Percentiles rank a stretch among this genome's conserved stretches.
phyloP scores from a whole-genome alignment of 1,284 basidiomycete genomes.

The Microbotryum lychnidis-dioicae region DNA sequence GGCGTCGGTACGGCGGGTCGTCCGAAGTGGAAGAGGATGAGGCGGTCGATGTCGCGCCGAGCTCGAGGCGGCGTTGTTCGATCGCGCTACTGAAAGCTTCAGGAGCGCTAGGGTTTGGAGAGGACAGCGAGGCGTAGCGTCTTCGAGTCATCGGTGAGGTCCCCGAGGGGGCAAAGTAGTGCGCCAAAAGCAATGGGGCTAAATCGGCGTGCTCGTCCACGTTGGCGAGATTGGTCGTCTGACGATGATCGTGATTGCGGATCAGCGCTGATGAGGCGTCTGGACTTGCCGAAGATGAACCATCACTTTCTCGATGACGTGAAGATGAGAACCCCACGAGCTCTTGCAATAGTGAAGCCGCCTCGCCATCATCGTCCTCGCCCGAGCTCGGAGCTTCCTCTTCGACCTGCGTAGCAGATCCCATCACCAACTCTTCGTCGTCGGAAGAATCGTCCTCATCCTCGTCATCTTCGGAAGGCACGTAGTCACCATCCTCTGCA shows the following conservation, averaged over 20 bases:
- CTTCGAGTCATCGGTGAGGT: constrained; percentile 13
- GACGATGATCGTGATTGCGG: background rate
- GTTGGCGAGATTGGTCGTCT: background rate
- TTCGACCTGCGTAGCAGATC: background rate
- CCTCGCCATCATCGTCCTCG: background rate
- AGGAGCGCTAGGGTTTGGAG: no score
- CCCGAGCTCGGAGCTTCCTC: background rate
- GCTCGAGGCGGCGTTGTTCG: no score
- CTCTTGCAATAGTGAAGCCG: constrained; percentile 9
- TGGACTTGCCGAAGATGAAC: background rate
- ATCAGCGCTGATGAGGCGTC: background rate
- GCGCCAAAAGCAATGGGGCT: constrained; percentile 26
- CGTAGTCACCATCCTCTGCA: constrained; percentile 4
- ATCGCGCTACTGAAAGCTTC: no score
- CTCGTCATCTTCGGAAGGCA: background rate
- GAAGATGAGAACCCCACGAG: background rate
- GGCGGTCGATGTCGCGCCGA: no score
- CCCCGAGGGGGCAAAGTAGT: constrained; percentile 9
- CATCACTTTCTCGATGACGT: background rate
- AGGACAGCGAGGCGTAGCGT: constrained; percentile 5
- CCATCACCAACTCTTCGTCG: background rate
- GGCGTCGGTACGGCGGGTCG: no score
- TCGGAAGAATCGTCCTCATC: background rate
- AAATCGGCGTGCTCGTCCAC: background rate
- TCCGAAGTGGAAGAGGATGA: no score